Base-by-base conservation (phyloP, 495 filamentous ascomycete species). In the Penicillium simplicissimum region DNA sequence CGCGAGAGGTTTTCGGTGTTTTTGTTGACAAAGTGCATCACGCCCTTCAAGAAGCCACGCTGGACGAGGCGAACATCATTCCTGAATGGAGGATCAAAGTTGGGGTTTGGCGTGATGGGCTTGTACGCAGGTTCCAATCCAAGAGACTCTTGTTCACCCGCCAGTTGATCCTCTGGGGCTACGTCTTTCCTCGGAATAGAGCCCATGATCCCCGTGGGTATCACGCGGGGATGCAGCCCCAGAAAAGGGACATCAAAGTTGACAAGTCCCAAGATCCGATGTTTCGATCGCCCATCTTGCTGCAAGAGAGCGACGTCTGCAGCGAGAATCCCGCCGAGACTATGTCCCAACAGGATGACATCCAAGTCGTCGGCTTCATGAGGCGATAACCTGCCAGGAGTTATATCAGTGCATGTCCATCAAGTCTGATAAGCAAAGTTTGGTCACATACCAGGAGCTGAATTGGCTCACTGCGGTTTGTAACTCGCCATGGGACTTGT, bases 141-240 rank as follows among this genome's bases (percentile, higher is more conserved):
- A 17, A 69, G 9, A 4, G 68, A 71, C 38, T 62, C 62, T 59
- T 73, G 58, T 53, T 67, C 68, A 13, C 37, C 62, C 1, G 62
- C 63, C 7, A 69, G 40, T 4, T 63, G 43, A 64, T 57, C 76
- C 71, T 51, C 83, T 71, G 43, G 36, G 28, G 62, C 47, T 10
- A 57, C 49, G 14, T 64, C 65, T 35, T 85, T 81, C 11, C 84
- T 82, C 19, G 83, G 83, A 69, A 96, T 93, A 9, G 96, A 77
- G 66, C 90, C 92, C 3, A 84, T 79, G 21, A 96, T 83, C 2
- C 93, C 93, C 19, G 89, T 88, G 3, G 86, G 81, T 14, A 98
- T 84, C 21, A 98, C 85, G 1, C 93, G 90, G 0, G 93, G 92
- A 74, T 98, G 92, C 62, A 98, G 88, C 0, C 94, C 94, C 3